A percentile compares a stretch with the other conserved stretches of the same genome.
Conservation (phyloP, 2,329 filamentous ascomycete genomes). For the Phaeosphaeriaceae sp. region DNA sequence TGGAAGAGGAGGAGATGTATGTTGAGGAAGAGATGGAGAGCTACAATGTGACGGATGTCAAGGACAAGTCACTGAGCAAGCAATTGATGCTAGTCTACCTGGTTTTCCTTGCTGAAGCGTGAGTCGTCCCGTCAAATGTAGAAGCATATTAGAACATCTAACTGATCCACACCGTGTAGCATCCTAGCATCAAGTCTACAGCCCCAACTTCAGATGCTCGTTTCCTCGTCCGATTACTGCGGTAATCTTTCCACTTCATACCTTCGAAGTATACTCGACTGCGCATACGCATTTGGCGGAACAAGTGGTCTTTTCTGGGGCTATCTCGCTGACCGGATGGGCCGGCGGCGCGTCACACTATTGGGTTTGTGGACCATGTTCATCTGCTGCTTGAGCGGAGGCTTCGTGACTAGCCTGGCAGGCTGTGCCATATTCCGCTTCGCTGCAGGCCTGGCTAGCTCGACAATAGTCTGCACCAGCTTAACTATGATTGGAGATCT, state of each 20-base stretch:
- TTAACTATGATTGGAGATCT: constrained; percentile 57
- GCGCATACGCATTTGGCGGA: constrained; percentile 56
- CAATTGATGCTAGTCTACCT: constrained; percentile 54
- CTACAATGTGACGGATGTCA: constrained; percentile 20
- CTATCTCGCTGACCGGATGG: constrained; percentile 51
- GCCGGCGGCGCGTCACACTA: constrained; percentile 53
- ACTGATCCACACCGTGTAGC: constrained; percentile 17
- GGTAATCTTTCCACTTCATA: constrained; percentile 54
- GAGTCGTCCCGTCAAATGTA: constrained; percentile 18
- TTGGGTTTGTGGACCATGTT: constrained; percentile 53
- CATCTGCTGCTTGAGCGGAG: constrained; percentile 55
- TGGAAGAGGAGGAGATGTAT: constrained; percentile 31
- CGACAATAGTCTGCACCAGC: constrained; percentile 53
- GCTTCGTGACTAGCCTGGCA: constrained; percentile 53
- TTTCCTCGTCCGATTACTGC: constrained; percentile 53
- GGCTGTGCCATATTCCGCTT: constrained; percentile 53
- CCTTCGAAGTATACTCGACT: constrained; percentile 55
- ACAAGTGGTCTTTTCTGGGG: constrained; percentile 55
- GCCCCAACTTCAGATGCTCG: constrained; percentile 55
- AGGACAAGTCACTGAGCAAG: constrained; percentile 31
- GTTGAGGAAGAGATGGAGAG: constrained; percentile 39
- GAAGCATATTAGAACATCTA: neutral
- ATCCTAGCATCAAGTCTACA: constrained; percentile 58
- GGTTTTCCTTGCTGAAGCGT: constrained; percentile 57
- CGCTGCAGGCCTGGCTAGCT: constrained; percentile 52